Base-by-base conservation (phyloP, 1,284 basidiomycete species). In the Microbotryomycetes sp. region DNA sequence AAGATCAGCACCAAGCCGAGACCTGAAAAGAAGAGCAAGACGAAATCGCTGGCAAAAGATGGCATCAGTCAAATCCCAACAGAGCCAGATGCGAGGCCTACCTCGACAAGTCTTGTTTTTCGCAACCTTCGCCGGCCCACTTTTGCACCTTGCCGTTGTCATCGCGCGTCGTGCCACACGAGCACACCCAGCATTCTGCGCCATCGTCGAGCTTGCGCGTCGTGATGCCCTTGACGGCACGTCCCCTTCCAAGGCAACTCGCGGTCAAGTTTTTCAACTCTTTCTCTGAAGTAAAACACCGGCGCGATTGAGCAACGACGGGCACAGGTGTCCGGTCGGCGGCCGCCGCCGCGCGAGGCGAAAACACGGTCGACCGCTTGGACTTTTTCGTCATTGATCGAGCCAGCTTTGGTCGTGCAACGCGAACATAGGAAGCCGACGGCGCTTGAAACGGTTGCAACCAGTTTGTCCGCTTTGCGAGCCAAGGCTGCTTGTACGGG, bases 71-170 rank as follows among this genome's bases (percentile, higher is more conserved):
- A 28, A 16, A 15, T 18, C 11, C 13, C 3, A 16, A 45, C 26
- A 15, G 45, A 27, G 15, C 6, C n/a, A 6, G 9, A 30, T 18
- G 35, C 1, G 21, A 7, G 24, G 58, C 66, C 45, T 41, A 68
- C 67, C 50, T 31, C 28, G 53, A 56, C 28, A 67, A 24, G 46
- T 69, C 67, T 24, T 57, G 54, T 48, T 69, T 69, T 56, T 69
- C 67, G 47, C 67, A 69, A 5, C 67, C 67, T 57, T 69, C 29
- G 0, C 67, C 67, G 3, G 50, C 52, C 65, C 65, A 69, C 16
- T 45, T 29, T 41, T 41, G 61, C 31, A 41, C 51, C 45, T 56
- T 58, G 0, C 62, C 61, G 3, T 23, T 28, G 18, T 50, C 57
- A 13, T 65, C 64, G 2, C 30, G 41, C 41, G 66, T 68, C 46